Evolutionary conservation across 2,329 filamentous ascomycete species (phyloP), one percentile per base, ranked within the genome.

Genomic region (Hypoxylon sp.): DNA sequence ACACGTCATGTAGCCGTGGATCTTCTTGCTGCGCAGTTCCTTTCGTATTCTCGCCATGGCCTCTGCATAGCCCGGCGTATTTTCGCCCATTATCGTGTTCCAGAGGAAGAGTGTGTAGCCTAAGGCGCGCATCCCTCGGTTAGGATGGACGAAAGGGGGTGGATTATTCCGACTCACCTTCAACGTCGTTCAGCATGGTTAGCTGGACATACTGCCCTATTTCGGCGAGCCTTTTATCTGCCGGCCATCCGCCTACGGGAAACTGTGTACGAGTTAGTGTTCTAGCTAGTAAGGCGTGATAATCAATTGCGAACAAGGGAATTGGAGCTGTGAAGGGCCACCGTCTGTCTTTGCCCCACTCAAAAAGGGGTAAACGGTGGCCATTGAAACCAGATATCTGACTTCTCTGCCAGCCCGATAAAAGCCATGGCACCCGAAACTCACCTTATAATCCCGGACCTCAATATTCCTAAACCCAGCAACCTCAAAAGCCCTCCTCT

Each of bases 401-500:
- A n/a, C n/a, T n/a, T n/a, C n/a, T n/a, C n/a, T n/a, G 4, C 9
- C 30, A 14, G 12, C 9, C 4, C 4, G 21, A 16, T 16, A 25
- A 12, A 11, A 39, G 30, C 9, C 1, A n/a, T n/a, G 2, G 29
- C 2, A 11, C 5, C 11, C 1, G 12, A 23, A n/a, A 61, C 72
- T 51, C 21, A 89, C 79, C 74, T 86, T 87, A 68, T 80, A 81
- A 12, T 84, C 73, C 32, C 81, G 79, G 67, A 86, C 82, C 48
- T 84, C 78, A 9, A 90, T 81, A 58, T 89, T 84, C 2, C 84
- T 80, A 61, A 88, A 89, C 0, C 88, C 88, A 1, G 85, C 82
- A 27, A 84, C 81, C 72, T 82, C 79, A 76, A 89, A 85, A 2
- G 70, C 74, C 79, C 82, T 86, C 2, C 74, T 78, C 63, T 85